phyloP scores from a whole-genome alignment of 2,329 filamentous ascomycete species.

The Fusarium sp. region DNA sequence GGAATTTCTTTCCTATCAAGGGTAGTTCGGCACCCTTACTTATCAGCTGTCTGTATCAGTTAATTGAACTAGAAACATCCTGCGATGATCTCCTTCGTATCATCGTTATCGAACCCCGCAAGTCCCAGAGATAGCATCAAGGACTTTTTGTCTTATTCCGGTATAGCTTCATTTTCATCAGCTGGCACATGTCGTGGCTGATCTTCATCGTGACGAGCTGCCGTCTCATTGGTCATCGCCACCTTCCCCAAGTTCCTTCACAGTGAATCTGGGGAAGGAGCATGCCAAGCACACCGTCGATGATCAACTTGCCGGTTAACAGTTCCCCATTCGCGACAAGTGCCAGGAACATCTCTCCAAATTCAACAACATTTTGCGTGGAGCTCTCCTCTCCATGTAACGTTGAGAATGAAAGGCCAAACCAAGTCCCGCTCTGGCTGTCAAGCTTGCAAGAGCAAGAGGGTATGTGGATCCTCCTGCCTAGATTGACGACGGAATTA shows the following conservation, averaged over 20 bases:
- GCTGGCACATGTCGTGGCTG: background rate
- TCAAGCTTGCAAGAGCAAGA: constrained; percentile 27
- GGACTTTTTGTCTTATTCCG: constrained; percentile 35
- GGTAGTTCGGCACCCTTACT: too few relatives aligned
- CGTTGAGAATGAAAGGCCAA: constrained; percentile 20
- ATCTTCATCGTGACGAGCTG: constrained; percentile 7
- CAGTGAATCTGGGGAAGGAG: constrained; percentile 4
- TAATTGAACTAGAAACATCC: background rate
- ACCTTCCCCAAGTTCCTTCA: background rate
- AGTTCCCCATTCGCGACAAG: constrained; percentile 17
- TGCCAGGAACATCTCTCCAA: constrained; percentile 1
- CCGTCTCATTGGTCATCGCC: constrained; percentile 23
- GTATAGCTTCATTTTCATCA: constrained; percentile 21
- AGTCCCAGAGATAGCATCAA: constrained; percentile 10
- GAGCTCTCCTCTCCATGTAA: background rate
- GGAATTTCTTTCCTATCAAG: background rate
- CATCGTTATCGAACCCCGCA: constrained; percentile 18
- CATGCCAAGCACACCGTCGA: background rate
- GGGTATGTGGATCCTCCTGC: constrained; percentile 1
- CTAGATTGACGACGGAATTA: background rate
- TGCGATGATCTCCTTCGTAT: constrained; percentile 12
- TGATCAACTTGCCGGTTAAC: background rate
- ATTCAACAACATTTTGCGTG: too few relatives aligned
- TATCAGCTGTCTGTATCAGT: too few relatives aligned
- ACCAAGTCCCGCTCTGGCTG: constrained; percentile 34